Base-by-base conservation (phyloP, 2,329 filamentous ascomycete genomes). In the Penicillium sp. region DNA sequence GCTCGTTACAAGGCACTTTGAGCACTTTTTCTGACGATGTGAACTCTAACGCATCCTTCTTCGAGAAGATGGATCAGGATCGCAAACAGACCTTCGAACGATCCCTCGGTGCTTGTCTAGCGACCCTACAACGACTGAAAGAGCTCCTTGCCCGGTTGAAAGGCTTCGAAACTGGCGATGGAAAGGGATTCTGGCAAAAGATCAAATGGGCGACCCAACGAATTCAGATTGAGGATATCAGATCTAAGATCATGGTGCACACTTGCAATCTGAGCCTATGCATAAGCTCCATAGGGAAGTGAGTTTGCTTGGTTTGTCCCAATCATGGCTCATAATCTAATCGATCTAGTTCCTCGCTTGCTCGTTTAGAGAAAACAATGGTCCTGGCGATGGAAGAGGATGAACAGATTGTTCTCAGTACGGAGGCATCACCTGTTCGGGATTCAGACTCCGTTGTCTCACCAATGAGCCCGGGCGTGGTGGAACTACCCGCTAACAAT, bases 251-350 rank as follows among this genome's bases (percentile, higher is more conserved):
- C 5, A 64, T 64, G 57, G 53, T 61, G 8, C 58, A 66, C 35
- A 57, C 56, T 15, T 64, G 60, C 50, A 60, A 64, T 38, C 47
- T 67, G 22, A 60, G 56, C 43, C 34, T 66, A 26, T 67, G 61
- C 40, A 58, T 63, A 56, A 63, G 57, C 37, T 58, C 58, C 1
- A 61, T 62, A 19, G 55, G 53, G 33, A 61, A 61, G 62, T 66
- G 45, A 54, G 61, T 59, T 3, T 9, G 7, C 21, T 17, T 12
- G 15, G 2, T 3, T n/a, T 28, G 22, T 17, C 17, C 7, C 29
- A 15, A 4, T 4, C 9, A 6, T 15, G 10, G 13, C 12, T 15
- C 10, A 2, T 13, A 3, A 26, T 28, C 52, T 55, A 10, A 57
- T 22, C 1, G 3, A 9, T 37, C 19, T 33, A 67, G 62, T 42